Base-by-base conservation (phyloP, 2,329 filamentous ascomycete genomes). In the Claviceps spartinae region DNA sequence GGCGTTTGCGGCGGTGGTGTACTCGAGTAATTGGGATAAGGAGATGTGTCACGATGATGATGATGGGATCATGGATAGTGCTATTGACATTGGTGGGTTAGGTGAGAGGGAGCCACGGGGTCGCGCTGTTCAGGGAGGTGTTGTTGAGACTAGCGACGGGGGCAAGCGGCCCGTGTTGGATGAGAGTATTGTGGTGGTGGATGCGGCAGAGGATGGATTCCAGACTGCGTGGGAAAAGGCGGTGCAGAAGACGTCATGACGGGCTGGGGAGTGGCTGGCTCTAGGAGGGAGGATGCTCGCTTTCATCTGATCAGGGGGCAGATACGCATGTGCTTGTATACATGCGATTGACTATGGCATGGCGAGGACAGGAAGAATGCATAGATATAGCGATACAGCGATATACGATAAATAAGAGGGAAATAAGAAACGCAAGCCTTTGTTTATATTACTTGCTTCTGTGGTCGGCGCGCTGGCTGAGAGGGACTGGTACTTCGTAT, bases 1-100 rank as follows among this genome's bases (percentile, higher is more conserved):
- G 64, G 86, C 85, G 0, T 94, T 94, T 64, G 85, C 88, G 1
- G 88, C 88, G 1, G 85, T 94, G 1, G 87, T 94, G 41, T 94
- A 93, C 67, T 87, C 83, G 49, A 90, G 85, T 63, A 93, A 94
- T 65, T 93, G 81, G 80, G 78, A 83, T 65, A 80, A 73, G 56
- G 81, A 84, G 68, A 78, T 84, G 52, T 72, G 68, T 16, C 71
- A 76, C 26, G 73, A 78, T 11, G 30, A 34, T 34, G 24, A 24
- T 22, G 2, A 30, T 40, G 69, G 62, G 20, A 59, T 71, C 42
- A 64, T 68, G 62, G 67, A 63, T 16, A 69, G 65, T 50, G 67
- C 64, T 4, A 62, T 67, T n/a, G 61, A 67, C 47, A 58, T 68
- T 3, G 45, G 40, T 48, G 47, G 40, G 46, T 59, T 63, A 40